Percentiles rank a stretch among this genome's conserved stretches.
These are phyloP conservation scores for Cutaneotrichosporon cavernicola DNA, from an alignment of 1,284 basidiomycete genomes.

Conservation along the genomic window DNA sequence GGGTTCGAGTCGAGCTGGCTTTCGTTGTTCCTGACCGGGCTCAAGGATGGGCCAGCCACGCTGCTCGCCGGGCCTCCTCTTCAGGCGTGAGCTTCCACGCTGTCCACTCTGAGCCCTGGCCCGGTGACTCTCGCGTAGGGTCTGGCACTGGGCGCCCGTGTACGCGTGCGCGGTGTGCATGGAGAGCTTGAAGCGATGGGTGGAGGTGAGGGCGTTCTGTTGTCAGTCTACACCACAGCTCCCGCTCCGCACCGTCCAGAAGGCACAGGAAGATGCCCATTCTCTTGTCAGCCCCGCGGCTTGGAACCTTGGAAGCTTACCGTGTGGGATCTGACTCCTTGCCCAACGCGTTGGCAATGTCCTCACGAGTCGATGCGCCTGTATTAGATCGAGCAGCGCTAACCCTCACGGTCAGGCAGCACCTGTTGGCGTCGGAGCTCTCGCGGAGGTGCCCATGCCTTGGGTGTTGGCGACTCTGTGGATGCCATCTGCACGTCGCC, in stretches of 20 bases:
- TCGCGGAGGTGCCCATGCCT: constrained; percentile 3
- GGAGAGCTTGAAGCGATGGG: constrained; percentile 16
- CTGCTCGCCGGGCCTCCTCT: constrained; percentile 6
- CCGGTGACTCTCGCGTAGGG: constrained; percentile 5
- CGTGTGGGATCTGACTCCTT: constrained; percentile 33
- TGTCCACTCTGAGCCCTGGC: constrained; percentile 15
- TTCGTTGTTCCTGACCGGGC: background rate
- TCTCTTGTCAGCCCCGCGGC: background rate
- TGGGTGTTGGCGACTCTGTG: background rate
- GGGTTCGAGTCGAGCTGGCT: background rate
- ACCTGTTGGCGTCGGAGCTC: constrained; percentile 1
- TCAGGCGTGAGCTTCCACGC: constrained; percentile 13
- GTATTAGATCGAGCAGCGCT: background rate
- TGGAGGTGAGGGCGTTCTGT: constrained; percentile 22
- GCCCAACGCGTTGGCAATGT: constrained; percentile 24
- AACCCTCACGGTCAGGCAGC: constrained; percentile 2
- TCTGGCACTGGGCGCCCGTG: constrained; percentile 13
- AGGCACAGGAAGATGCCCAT: constrained; percentile 24
- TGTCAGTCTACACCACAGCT: background rate
- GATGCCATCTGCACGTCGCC: constrained; percentile 7
- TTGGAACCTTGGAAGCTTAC: constrained; percentile 11
- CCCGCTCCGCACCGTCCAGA: constrained; percentile 13
- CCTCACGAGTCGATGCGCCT: constrained; percentile 8
- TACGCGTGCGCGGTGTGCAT: constrained; percentile 14
- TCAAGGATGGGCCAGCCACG: constrained; percentile 9